Conservation (phyloP, 345 rosid genomes). For the Brassica napus region DNA sequence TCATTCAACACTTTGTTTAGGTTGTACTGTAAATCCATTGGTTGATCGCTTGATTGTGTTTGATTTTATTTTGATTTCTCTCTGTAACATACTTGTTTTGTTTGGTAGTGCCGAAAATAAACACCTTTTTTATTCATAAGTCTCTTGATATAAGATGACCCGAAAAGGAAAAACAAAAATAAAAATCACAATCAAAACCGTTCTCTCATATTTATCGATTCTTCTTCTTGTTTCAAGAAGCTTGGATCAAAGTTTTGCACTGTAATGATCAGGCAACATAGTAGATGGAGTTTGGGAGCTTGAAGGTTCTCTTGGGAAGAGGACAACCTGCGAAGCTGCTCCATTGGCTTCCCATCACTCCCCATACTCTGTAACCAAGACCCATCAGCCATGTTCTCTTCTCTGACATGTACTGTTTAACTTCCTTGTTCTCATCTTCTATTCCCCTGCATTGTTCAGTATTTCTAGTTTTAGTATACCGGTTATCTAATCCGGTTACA, state of each 20-base stretch:
- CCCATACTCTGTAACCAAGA: slow-evolving; percentile 80
- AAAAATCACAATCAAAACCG: slow-evolving; percentile 16
- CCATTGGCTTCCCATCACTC: slow-evolving; percentile 79
- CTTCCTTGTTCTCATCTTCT: slow-evolving; percentile 59
- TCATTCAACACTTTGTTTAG: not conserved
- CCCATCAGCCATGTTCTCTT: slow-evolving; percentile 51
- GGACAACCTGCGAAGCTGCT: slow-evolving; percentile 76
- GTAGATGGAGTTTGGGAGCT: slow-evolving; percentile 85
- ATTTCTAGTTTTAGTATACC: slow-evolving; percentile 7
- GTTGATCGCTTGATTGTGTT: not conserved
- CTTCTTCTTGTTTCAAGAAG: slow-evolving; percentile 8
- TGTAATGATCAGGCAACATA: slow-evolving; percentile 44
- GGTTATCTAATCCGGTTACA: slow-evolving; percentile 13
- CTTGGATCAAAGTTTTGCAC: slow-evolving; percentile 17
- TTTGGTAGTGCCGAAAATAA: not conserved
- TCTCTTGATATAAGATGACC: not conserved
- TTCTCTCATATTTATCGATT: not conserved
- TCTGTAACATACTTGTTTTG: not conserved
- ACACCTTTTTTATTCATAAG: not conserved
- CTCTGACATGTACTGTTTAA: slow-evolving; percentile 62
- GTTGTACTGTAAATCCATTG: slow-evolving; percentile 5
- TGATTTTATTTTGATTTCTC: not conserved
- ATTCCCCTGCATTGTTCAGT: slow-evolving; percentile 51
- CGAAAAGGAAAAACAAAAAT: not conserved
- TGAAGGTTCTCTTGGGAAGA: slow-evolving; percentile 68